Percentiles rank a stretch among this genome's conserved stretches.
phyloP scores from a whole-genome alignment of 306 rosid species.

The Geum urbanum region DNA sequence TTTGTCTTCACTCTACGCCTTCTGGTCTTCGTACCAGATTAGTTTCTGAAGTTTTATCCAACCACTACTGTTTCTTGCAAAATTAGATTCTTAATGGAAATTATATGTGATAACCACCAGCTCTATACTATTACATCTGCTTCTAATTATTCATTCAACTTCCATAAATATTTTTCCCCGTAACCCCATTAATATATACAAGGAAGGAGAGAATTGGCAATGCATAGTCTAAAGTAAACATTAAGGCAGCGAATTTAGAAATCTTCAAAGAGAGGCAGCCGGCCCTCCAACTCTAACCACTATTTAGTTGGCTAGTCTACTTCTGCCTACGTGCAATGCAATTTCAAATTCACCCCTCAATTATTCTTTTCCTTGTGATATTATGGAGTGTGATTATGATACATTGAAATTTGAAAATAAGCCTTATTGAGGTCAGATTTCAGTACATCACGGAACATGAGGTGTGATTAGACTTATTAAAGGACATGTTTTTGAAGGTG shows the following conservation, averaged over 20 bases:
- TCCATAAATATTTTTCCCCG: background rate
- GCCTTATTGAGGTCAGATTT: constrained; percentile 39
- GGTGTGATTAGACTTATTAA: constrained; percentile 4
- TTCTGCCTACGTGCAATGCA: constrained; percentile 35
- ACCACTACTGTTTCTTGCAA: constrained; percentile 3
- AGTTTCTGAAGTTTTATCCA: background rate
- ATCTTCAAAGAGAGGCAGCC: constrained; percentile 31
- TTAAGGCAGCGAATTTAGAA: constrained; percentile 10
- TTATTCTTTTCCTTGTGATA: constrained; percentile 19
- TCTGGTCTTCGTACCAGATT: background rate
- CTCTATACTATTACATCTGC: background rate
- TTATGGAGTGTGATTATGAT: background rate
- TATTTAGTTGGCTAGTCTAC: constrained; percentile 57
- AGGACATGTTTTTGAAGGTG: constrained; percentile 34
- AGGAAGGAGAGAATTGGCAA: constrained; percentile 37
- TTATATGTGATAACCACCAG: background rate
- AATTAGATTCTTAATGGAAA: background rate
- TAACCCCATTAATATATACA: background rate
- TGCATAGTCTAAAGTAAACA: constrained; percentile 1
- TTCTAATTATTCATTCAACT: too few species aligned
- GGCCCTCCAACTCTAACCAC: constrained; percentile 46
- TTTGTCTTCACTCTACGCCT: constrained; percentile 5
- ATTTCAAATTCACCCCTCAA: constrained; percentile 32
- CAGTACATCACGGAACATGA: constrained; percentile 22
- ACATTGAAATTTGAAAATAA: background rate